phyloP scores from a whole-genome alignment of 768 basidiomycete species.

The Lactifluus piperatus region DNA sequence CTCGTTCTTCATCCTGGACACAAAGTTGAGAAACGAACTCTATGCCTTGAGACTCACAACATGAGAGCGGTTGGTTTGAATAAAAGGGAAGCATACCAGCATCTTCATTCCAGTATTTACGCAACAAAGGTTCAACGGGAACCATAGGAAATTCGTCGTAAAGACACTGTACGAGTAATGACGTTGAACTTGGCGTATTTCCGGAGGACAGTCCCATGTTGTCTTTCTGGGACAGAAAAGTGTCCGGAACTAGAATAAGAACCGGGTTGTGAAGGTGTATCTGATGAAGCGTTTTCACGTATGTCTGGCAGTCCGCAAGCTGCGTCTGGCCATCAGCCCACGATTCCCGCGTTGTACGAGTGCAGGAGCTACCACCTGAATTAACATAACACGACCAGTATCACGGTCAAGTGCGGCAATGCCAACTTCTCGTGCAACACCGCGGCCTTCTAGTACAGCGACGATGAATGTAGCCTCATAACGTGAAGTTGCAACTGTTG shows the following conservation, averaged over 20 bases:
- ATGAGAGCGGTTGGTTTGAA: not conserved
- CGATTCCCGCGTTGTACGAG: not conserved
- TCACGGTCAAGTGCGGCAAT: constrained; percentile 80
- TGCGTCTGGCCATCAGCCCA: constrained; percentile 25
- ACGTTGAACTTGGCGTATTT: constrained; percentile 40
- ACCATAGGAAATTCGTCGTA: constrained; percentile 64
- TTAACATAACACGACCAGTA: constrained; percentile 63
- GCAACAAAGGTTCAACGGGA: constrained; percentile 57
- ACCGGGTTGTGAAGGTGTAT: constrained; percentile 69
- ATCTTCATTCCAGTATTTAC: constrained; percentile 82
- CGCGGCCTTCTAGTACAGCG: constrained; percentile 68
- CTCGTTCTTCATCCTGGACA: constrained; percentile 72
- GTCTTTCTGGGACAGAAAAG: constrained; percentile 57
- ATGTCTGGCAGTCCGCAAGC: constrained; percentile 83
- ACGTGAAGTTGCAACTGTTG: constrained; percentile 51
- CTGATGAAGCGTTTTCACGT: constrained; percentile 81
- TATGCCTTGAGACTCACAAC: constrained; percentile 40
- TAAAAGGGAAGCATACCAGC: constrained; percentile 40
- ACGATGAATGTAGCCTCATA: constrained; percentile 56
- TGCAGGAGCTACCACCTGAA: constrained; percentile 48
- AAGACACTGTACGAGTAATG: constrained; percentile 63
- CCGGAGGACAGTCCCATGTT: constrained; percentile 35
- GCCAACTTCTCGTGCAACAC: constrained; percentile 76
- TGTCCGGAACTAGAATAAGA: constrained; percentile 75
- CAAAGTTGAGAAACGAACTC: constrained; percentile 73